Evolutionary conservation across 192 early-diverging fungal species (phyloP).

Genomic region (Mycoemilia scoparia): DNA sequence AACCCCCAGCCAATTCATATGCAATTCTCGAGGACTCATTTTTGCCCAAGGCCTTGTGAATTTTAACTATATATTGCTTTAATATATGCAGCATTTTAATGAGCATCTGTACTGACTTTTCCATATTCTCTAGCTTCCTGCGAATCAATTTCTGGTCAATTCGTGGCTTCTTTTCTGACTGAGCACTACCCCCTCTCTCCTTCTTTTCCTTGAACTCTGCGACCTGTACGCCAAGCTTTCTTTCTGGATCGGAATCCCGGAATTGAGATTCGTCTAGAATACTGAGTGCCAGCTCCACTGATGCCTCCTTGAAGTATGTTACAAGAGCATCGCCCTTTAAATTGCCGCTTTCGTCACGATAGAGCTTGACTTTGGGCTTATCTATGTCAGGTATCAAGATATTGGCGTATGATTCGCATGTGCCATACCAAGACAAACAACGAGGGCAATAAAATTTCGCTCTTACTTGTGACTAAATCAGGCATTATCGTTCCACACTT

Average conservation of each 20-base stretch:
- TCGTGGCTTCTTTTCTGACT: slow-evolving; percentile 14
- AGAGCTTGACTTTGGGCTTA: slow-evolving; percentile 78
- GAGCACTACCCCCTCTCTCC: slow-evolving; percentile 10
- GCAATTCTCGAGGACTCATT: no score
- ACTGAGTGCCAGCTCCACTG: slow-evolving; percentile 64
- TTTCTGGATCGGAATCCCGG: slow-evolving; percentile 38
- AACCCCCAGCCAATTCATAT: no score
- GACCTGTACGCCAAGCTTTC: slow-evolving; percentile 54
- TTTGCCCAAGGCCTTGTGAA: no score
- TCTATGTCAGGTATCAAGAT: slow-evolving; percentile 25
- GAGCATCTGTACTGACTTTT: slow-evolving; percentile 36
- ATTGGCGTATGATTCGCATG: not conserved
- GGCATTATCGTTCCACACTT: slow-evolving; percentile 26
- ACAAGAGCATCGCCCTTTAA: slow-evolving; percentile 87
- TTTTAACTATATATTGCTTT: no score
- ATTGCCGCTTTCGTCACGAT: slow-evolving; percentile 42
- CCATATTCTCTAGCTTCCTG: slow-evolving; percentile 49
- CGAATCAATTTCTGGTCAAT: slow-evolving; percentile 38
- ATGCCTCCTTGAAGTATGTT: slow-evolving; percentile 78
- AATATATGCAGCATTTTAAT: no score
- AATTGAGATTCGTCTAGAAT: slow-evolving; percentile 77
- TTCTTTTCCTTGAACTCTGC: slow-evolving; percentile 70
- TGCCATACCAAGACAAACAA: not conserved
- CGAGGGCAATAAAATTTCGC: not conserved
- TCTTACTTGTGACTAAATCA: slow-evolving; percentile 18